phyloP scores from a whole-genome alignment of 768 basidiomycete species.

The Mycena amicta region DNA sequence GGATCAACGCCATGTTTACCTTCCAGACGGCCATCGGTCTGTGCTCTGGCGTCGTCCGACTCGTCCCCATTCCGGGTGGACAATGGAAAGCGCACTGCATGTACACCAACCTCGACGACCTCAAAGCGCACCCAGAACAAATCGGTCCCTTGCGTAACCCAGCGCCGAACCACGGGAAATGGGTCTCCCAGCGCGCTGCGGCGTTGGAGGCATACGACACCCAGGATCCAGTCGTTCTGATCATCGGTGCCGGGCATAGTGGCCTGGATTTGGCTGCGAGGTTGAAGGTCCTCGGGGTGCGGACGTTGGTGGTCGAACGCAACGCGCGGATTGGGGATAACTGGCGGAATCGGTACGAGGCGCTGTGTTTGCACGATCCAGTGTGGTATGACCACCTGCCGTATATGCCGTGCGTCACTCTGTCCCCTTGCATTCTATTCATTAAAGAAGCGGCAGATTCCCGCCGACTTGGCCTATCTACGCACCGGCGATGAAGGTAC shows the following conservation, averaged over 20 bases:
- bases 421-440: not conserved
- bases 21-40: conserved; percentile 50
- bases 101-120: conserved; percentile 51
- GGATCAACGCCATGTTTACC: conserved; percentile 49
- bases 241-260: conserved; percentile 60
- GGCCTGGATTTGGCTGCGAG: conserved; percentile 60
- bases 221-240: conserved; percentile 52
- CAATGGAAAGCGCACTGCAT: conserved; percentile 59
- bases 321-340: conserved; percentile 55
- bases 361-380: conserved; percentile 56
- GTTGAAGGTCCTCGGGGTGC: conserved; percentile 52
- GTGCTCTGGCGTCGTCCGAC: conserved; percentile 48
- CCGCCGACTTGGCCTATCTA: conserved; percentile 59
- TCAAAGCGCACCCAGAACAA: conserved; percentile 47
- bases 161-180: conserved; percentile 49
- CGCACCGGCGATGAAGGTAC: conserved; percentile 52
- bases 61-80: conserved; percentile 45
- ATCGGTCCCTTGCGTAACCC: conserved; percentile 41
- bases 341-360: conserved; percentile 63
- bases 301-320: conserved; percentile 56
- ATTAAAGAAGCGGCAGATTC: conserved; percentile 45
- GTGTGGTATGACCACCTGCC: conserved; percentile 61
- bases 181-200: conserved; percentile 44
- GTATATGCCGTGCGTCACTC: conserved; percentile 48
- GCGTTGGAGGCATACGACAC: conserved; percentile 47